Base-by-base conservation (phyloP, 371 early-diverging fungal genomes). In the Basidiobolus meristosporus region DNA sequence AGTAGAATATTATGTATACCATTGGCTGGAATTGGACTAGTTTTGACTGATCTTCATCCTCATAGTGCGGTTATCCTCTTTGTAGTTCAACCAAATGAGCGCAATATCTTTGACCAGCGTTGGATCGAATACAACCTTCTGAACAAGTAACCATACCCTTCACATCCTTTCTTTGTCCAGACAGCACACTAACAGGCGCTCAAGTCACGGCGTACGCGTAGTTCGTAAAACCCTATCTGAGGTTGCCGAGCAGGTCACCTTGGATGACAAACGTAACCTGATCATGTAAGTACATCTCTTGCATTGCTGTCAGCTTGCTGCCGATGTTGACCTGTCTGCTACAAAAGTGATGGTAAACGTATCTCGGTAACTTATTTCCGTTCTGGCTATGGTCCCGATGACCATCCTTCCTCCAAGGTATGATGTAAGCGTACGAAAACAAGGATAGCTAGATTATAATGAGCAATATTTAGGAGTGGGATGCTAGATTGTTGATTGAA, bases 51-150 rank as follows among this genome's bases (percentile, higher is more conserved):
- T 22, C 18, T 33, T 0, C 41, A 35, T 32, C 31, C 36, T 12
- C 17, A 21, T 56, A 87, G 87, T 31, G 82, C 95, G 1, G 65
- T 76, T 35, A 79, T 87, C 0, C 54, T 84, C 39, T 84, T 95
- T 78, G 70, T 97, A 29, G 75, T 83, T 11, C 95, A 92, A 50
- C 84, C 89, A 11, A 71, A 66, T n/a, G 98, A 97, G 56, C 68
- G 89, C 29, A 97, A 97, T 49, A 70, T 71, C 7, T 89, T 81
- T 56, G 98, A 97, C 54, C 98, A 97, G 54, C 77, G 90, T 29
- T 79, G 73, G 70, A 77, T 93, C 38, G 93, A 92, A 46, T 77
- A 79, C 44, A 50, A 53, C 14, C 62, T 97, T n/a, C 65, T 79
- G 41, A 65, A 81, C 34, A 63, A 57, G 81, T 82, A 70, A 37